Evolutionary conservation across 106 monocot genomes (phyloP).

Genomic region (Dactylorhiza incarnata): DNA sequence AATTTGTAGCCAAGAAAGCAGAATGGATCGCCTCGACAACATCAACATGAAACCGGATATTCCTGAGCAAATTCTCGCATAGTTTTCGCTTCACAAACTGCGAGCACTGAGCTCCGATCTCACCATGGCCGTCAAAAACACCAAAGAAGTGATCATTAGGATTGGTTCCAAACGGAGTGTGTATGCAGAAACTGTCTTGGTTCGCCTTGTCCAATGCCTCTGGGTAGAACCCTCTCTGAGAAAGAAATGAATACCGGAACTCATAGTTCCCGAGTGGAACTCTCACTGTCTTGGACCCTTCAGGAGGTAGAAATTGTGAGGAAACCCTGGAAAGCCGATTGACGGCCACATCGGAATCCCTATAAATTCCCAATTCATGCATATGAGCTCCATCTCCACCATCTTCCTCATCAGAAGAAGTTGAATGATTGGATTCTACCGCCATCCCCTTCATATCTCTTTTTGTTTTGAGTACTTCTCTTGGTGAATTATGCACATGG

Average conservation of each 20-base stretch:
- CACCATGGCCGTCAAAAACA: conserved; percentile 97
- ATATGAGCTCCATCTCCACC: conserved; percentile 49
- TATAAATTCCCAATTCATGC: conserved; percentile 21
- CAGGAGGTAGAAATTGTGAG: conserved; percentile 87
- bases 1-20: conserved; percentile 68
- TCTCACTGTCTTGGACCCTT: conserved; percentile 67
- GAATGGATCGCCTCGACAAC: conserved; percentile 60
- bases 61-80: conserved; percentile 85
- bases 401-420: conserved; percentile 38
- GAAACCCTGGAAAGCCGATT: conserved; percentile 74
- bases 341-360: conserved; percentile 66
- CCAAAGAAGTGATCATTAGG: conserved; percentile 95
- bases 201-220: conserved; percentile 87
- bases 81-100: conserved; percentile 80
- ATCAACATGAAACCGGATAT: conserved; percentile 49
- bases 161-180: conserved; percentile 80
- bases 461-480: conserved; percentile 23
- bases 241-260: conserved; percentile 75
- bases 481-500: conserved; percentile 25
- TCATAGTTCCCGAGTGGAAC: conserved; percentile 79
- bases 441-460: conserved; percentile 14
- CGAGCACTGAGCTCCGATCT: conserved; percentile 84
- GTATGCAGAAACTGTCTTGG: conserved; percentile 87
- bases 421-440: conserved; percentile 14
- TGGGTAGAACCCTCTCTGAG: conserved; percentile 97